Evolutionary conservation across 2,329 filamentous ascomycete species (phyloP).

Genomic region (Epichloe baconii): DNA sequence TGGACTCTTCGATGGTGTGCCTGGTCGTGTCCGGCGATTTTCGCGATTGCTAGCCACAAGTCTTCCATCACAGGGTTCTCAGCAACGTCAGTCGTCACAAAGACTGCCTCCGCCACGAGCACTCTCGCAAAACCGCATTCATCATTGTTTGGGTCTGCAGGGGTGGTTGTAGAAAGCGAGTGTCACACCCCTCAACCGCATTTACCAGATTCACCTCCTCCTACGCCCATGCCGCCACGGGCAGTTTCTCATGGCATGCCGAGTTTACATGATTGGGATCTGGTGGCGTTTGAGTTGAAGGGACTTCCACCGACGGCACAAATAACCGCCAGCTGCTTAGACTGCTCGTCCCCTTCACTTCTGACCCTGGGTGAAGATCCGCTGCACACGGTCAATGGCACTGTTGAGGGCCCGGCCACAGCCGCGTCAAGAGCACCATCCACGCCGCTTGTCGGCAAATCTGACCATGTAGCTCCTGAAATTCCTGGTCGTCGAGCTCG

Average conservation of each 20-base stretch:
- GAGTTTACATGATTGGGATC: constrained; percentile 19
- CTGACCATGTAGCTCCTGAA: constrained; percentile 33
- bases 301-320: constrained; percentile 42
- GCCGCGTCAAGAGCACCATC: constrained; percentile 12
- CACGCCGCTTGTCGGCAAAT: constrained; percentile 10
- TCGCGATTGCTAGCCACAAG: constrained; percentile 20
- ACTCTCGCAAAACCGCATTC: constrained; percentile 5
- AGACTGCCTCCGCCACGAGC: background rate
- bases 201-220: constrained; percentile 11
- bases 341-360: constrained; percentile 59
- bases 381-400: constrained; percentile 30
- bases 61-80: constrained; percentile 4
- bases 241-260: constrained; percentile 3
- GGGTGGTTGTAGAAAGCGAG: background rate
- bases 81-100: constrained; percentile 2
- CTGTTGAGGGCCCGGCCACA: constrained; percentile 35
- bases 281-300: constrained; percentile 32
- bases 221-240: constrained; percentile 12
- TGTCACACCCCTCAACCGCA: constrained; percentile 9
- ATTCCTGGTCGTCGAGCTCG: constrained; percentile 77
- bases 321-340: constrained; percentile 59
- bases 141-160: constrained; percentile 19
- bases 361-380: constrained; percentile 70
- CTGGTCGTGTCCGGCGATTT: constrained; percentile 31
- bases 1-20: constrained; percentile 48